phyloP scores from a whole-genome alignment of 352 stramenopile species.

The Pythium utonaiense region DNA sequence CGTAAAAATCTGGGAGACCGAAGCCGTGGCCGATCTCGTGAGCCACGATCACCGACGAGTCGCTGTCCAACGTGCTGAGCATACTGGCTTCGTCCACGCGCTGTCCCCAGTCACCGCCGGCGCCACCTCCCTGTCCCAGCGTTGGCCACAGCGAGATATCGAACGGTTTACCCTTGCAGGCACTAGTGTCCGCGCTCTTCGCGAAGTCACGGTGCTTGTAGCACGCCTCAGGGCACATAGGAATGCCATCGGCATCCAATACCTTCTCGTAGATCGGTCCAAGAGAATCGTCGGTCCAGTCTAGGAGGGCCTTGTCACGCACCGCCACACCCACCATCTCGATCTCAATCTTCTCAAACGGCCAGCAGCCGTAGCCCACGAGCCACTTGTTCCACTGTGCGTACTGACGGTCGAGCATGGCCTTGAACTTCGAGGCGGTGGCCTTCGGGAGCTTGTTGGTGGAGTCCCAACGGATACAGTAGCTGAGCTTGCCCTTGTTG shows the following conservation, averaged over 20 bases:
- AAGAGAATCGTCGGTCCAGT: slow-evolving; percentile 15
- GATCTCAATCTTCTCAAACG: slow-evolving; percentile 32
- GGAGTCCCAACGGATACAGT: slow-evolving; percentile 50
- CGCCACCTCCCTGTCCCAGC: too few relatives aligned
- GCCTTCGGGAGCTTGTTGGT: slow-evolving; percentile 38
- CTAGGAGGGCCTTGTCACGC: slow-evolving; percentile 26
- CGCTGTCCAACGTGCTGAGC: too few relatives aligned
- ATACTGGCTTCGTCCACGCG: too few relatives aligned
- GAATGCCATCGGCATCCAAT: slow-evolving; percentile 26
- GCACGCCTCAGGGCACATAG: slow-evolving; percentile 29
- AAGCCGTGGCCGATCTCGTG: too few relatives aligned
- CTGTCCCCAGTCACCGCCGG: too few relatives aligned
- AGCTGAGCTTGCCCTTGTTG: slow-evolving; percentile 38
- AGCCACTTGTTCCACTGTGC: slow-evolving; percentile 38
- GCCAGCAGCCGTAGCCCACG: slow-evolving; percentile 36
- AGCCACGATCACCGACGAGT: too few relatives aligned
- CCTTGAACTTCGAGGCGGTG: slow-evolving; percentile 39
- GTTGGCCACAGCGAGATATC: too few relatives aligned
- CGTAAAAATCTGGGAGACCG: too few relatives aligned
- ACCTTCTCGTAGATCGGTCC: slow-evolving; percentile 23
- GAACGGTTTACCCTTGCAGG: too few relatives aligned
- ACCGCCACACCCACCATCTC: slow-evolving; percentile 43
- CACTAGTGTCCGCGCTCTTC: too few relatives aligned
- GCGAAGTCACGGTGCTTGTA: slow-evolving; percentile 47
- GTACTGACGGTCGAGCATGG: slow-evolving; percentile 39